phyloP scores from a whole-genome alignment of 495 filamentous ascomycete species.

The Oidiodendron maius region DNA sequence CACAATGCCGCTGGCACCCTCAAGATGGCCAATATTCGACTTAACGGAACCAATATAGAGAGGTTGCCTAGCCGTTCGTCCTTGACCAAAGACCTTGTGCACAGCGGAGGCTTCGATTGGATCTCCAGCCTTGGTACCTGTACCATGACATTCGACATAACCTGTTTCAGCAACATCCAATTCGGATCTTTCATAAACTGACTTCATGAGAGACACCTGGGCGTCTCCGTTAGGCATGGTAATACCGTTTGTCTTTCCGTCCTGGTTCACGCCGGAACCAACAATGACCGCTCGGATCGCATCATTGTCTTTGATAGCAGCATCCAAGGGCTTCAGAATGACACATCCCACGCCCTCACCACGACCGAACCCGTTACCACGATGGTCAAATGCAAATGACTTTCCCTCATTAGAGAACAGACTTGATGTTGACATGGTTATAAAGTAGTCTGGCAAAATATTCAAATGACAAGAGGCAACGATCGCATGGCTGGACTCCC shows the following conservation, averaged over 20 bases:
- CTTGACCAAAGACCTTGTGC: conserved; percentile 30
- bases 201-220: conserved; percentile 49
- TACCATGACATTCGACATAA: conserved; percentile 48
- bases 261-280: conserved; percentile 54
- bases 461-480: conserved; percentile 18
- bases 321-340: conserved; percentile 53
- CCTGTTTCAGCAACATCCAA: conserved; percentile 39
- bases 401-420: conserved; percentile 31
- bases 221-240: conserved; percentile 51
- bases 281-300: conserved; percentile 57
- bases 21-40: conserved; percentile 56
- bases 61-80: conserved; percentile 44
- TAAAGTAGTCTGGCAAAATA: conserved; percentile 23
- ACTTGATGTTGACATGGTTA: conserved; percentile 24
- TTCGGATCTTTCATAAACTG: conserved; percentile 41
- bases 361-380: conserved; percentile 57
- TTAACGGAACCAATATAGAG: conserved; percentile 50
- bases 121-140: conserved; percentile 56
- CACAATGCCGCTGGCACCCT: conserved; percentile 49
- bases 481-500: conserved; percentile 38
- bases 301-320: conserved; percentile 49
- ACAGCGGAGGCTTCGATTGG: conserved; percentile 57
- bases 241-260: conserved; percentile 55
- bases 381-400: conserved; percentile 56
- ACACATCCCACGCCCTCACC: conserved; percentile 57